A percentile compares a stretch with the other conserved stretches of the same genome.
Evolutionary conservation across 164 flowering plant species (phyloP).

Genomic region (Cinnamomum micranthum): DNA sequence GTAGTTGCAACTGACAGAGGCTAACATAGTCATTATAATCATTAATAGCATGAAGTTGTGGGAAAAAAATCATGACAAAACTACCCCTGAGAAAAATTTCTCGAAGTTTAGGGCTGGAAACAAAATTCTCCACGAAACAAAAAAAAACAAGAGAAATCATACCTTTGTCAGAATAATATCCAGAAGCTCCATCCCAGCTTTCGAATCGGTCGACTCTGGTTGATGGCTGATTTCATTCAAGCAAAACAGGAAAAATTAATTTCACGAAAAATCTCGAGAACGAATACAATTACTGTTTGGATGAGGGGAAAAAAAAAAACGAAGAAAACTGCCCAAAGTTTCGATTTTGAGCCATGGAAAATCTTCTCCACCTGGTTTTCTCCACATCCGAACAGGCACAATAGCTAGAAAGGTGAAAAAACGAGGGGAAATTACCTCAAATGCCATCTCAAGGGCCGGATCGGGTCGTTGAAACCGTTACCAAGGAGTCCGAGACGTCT

Average conservation of each 20-base stretch:
- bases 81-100: too few species aligned
- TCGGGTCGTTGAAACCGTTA: slow-evolving; percentile 26
- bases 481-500: slow-evolving; percentile 45
- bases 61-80: too few species aligned
- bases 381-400: too few species aligned
- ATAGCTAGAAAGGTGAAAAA: neutral
- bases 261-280: neutral
- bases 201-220: slow-evolving; percentile 53
- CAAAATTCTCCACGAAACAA: neutral
- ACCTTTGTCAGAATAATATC: slow-evolving; percentile 81
- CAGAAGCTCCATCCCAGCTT: slow-evolving; percentile 61
- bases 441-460: slow-evolving; percentile 56
- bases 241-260: neutral
- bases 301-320: too few species aligned
- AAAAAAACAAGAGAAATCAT: neutral
- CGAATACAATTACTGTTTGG: neutral
- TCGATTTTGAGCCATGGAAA: too few species aligned
- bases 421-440: slow-evolving; percentile 35
- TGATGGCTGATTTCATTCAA: slow-evolving; percentile 42
- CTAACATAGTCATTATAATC: too few species aligned
- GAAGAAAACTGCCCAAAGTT: too few species aligned
- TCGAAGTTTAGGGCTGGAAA: too few species aligned
- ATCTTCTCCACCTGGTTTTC: too few species aligned
- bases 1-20: too few species aligned
- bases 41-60: too few species aligned